Base-by-base conservation (phyloP, 176 grass and related monocot species). In the Aegilops longissima region DNA sequence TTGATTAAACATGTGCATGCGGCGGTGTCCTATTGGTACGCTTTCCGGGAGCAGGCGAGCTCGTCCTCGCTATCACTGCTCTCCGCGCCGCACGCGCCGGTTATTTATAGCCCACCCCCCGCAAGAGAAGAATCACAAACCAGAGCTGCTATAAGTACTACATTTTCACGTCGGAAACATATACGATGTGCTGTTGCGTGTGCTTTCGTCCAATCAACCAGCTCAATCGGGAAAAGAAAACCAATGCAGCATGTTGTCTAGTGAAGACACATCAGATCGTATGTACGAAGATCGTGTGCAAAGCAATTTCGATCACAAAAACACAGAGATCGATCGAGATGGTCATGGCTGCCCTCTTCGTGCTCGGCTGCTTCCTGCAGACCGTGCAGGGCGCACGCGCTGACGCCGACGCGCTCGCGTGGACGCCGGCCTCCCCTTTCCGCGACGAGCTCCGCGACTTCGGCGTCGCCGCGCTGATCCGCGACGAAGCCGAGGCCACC, bases 391-490 rank as follows among this genome's bases (percentile, higher is more conserved):
- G 56, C 3, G 7, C 73, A 30, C 9, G 7, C 17, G 13, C 73
- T 30, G 13, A 52, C 12, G 39, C 45, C 30, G 18, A 40, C 3
- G 12, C 63, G 7, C 36, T 29, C 4, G 27, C 29, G 39, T 79
- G 51, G 73, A 25, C 12, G 24, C 12, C 82, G 18, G 0, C 10
- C 52, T 9, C 66, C 8, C 56, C 70, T 21, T 31, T 34, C 25
- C 44, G 40, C 12, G 68, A 90, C 61, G 85, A 72, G 42, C 83
- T 95, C 38, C 33, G 31, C 3, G 29, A 40, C 83, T 35, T 73
- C 17, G 86, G 82, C 66, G 18, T 86, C 70, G 18, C 35, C 0
- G 39, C 62, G 2, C n/a, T 27, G 17, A 6, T 93, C 83, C 68
- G 77, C 66, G 45, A 84, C 13, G 86, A 94, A 45, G 21, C 77